Evolutionary conservation across 495 filamentous ascomycete genomes (phyloP).

Genomic region (Lasiosphaeria ovina): DNA sequence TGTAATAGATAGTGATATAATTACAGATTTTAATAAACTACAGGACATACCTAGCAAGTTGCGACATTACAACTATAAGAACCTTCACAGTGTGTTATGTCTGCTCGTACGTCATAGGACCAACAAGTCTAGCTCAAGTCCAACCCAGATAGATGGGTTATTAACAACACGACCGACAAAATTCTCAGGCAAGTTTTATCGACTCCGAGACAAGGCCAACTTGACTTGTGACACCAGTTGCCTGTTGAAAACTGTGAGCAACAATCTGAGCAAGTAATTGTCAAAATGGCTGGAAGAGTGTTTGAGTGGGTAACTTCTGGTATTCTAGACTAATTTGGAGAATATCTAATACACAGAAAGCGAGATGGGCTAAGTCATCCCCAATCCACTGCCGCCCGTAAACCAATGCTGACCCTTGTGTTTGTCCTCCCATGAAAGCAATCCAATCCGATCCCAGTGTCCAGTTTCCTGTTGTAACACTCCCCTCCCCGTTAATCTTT

Average conservation of each 20-base stretch:
- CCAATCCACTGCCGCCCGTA: slow-evolving; percentile 9
- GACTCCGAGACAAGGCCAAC: not conserved
- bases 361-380: slow-evolving; percentile 38
- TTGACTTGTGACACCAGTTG: not conserved
- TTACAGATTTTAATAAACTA: too few species aligned
- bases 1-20: too few species aligned
- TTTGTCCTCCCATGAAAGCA: slow-evolving; percentile 14
- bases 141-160: too few species aligned
- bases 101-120: too few species aligned
- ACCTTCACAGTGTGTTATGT: too few species aligned
- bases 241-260: too few species aligned
- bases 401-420: slow-evolving; percentile 30
- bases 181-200: too few species aligned
- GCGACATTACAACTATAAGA: too few species aligned
- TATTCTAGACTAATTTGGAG: slow-evolving; percentile 45
- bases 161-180: too few species aligned
- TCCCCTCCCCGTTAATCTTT: slow-evolving; percentile 17
- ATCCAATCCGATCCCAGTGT: slow-evolving; percentile 28
- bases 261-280: too few species aligned
- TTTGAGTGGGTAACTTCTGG: slow-evolving; percentile 57
- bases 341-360: slow-evolving; percentile 56
- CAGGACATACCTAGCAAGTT: too few species aligned
- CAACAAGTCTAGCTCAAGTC: too few species aligned
- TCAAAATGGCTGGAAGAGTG: not conserved
- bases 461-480: slow-evolving; percentile 22